These are phyloP conservation scores for Fusarium sp. DNA, from an alignment of 2,329 filamentous ascomycete genomes.

Conservation along the genomic window DNA sequence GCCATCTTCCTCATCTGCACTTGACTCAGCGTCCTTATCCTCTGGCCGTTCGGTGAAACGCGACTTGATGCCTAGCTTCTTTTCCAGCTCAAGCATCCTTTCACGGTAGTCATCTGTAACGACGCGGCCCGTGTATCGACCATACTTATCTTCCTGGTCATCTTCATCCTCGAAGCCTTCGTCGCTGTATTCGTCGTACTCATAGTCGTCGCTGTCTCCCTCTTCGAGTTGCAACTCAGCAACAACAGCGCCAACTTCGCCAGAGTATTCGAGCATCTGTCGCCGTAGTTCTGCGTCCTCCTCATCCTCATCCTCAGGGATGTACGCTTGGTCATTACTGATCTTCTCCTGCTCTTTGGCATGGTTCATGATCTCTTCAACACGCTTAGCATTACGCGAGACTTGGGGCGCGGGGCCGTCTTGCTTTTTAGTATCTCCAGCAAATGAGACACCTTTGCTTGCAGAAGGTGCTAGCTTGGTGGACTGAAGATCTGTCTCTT, in stretches of 20 bases:
- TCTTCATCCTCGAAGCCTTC: conserved; percentile 64
- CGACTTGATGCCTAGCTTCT: conserved; percentile 73
- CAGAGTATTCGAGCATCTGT: conserved; percentile 93
- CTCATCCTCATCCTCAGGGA: conserved; percentile 78
- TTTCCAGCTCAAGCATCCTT: conserved; percentile 88
- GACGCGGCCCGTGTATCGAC: conserved; percentile 74
- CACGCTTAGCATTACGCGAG: conserved; percentile 58
- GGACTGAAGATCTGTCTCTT: conserved; percentile 4
- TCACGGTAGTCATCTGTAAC: conserved; percentile 80
- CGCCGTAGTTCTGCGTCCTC: conserved; percentile 84
- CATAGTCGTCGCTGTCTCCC: conserved; percentile 63
- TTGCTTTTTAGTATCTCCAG: conserved; percentile 67
- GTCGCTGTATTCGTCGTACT: conserved; percentile 60
- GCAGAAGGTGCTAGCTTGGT: conserved; percentile 14
- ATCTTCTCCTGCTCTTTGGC: conserved; percentile 66
- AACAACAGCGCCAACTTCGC: conserved; percentile 90
- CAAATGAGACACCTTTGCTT: conserved; percentile 73
- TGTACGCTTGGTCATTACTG: conserved; percentile 60
- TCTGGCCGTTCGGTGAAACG: conserved; percentile 61
- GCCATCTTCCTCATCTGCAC: conserved; percentile 54
- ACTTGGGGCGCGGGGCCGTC: conserved; percentile 52
- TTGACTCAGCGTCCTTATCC: conserved; percentile 53
- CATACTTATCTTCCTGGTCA: conserved; percentile 71
- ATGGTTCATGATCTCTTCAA: conserved; percentile 68
- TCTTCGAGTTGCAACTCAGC: conserved; percentile 90